phyloP scores from a whole-genome alignment of 495 filamentous ascomycete genomes.

The Penicillium samsonianum region DNA sequence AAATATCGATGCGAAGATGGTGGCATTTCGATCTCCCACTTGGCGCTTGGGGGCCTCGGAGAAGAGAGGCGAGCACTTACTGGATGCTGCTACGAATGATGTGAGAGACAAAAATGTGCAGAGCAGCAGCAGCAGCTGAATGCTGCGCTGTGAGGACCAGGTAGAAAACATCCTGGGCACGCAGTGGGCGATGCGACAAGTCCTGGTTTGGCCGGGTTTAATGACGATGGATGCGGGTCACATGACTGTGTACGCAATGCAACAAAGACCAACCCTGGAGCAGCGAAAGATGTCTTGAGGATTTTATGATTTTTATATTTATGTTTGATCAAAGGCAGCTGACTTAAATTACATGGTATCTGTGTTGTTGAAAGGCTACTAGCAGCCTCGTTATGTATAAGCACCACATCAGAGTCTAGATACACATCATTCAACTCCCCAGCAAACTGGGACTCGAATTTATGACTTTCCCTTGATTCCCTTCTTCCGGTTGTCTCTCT shows the following conservation, averaged over 20 bases:
- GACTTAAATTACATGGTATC: not conserved
- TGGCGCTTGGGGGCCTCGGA: not conserved
- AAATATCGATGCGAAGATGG: conserved; percentile 1
- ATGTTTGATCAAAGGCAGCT: not conserved
- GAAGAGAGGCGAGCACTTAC: conserved; percentile 24
- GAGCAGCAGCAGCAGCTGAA: conserved; percentile 24
- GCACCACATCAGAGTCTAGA: conserved; percentile 2
- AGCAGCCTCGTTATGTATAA: conserved; percentile 1
- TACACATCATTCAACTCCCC: not conserved
- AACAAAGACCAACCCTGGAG: not conserved
- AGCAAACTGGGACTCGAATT: not conserved
- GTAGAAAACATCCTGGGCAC: conserved; percentile 15
- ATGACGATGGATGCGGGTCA: conserved; percentile 21
- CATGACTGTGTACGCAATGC: conserved; percentile 2
- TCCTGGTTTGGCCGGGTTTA: not conserved
- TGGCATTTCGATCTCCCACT: not conserved
- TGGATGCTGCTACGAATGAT: conserved; percentile 34
- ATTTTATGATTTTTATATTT: not conserved
- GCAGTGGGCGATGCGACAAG: conserved; percentile 6
- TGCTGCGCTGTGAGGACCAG: conserved; percentile 6
- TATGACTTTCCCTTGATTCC: conserved; percentile 50
- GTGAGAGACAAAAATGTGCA: conserved; percentile 27
- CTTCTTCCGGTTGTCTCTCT: conserved; percentile 75
- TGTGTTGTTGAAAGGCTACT: not conserved
- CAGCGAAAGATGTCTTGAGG: not conserved